A percentile compares a stretch with the other conserved stretches of the same genome.
Conservation (phyloP, 2,329 filamentous ascomycete species). For the Aureobasidium sp. region DNA sequence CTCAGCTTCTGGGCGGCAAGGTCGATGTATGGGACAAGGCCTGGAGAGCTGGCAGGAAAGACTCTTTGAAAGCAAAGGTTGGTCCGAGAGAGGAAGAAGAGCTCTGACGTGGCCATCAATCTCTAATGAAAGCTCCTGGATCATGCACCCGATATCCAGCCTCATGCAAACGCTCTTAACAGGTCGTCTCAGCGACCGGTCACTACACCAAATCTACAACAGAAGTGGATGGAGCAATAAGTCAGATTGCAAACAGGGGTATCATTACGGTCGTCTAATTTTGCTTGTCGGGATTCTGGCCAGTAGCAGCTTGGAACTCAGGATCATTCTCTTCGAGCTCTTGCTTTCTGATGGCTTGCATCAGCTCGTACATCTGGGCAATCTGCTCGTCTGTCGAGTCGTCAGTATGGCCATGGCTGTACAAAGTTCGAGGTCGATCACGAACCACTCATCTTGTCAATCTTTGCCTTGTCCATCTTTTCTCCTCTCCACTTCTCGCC, state of each 20-base stretch:
- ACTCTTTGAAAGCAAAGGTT: slow-evolving; percentile 52
- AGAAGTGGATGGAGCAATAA: too few species aligned
- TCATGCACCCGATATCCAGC: background rate
- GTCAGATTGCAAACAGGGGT: background rate
- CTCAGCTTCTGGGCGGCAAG: slow-evolving; percentile 77
- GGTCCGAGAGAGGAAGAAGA: slow-evolving; percentile 21
- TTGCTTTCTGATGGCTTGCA: slow-evolving; percentile 66
- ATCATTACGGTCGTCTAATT: background rate
- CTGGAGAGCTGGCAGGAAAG: slow-evolving; percentile 68
- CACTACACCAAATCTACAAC: background rate
- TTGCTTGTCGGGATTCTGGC: background rate
- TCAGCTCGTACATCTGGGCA: slow-evolving; percentile 87
- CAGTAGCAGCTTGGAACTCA: slow-evolving; percentile 22
- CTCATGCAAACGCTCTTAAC: background rate
- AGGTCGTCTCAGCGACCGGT: background rate
- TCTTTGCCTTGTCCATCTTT: slow-evolving; percentile 72
- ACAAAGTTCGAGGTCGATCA: slow-evolving; percentile 17
- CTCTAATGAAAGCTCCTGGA: background rate
- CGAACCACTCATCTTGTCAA: slow-evolving; percentile 91
- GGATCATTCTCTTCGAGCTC: slow-evolving; percentile 43
- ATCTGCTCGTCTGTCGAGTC: slow-evolving; percentile 71
- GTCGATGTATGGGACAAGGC: slow-evolving; percentile 71
- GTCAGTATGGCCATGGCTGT: background rate
- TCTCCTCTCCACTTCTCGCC: slow-evolving; percentile 79
- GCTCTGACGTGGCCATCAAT: slow-evolving; percentile 14